Evolutionary conservation across 495 filamentous ascomycete genomes (phyloP).

Genomic region (Mycothermus thermophilus): DNA sequence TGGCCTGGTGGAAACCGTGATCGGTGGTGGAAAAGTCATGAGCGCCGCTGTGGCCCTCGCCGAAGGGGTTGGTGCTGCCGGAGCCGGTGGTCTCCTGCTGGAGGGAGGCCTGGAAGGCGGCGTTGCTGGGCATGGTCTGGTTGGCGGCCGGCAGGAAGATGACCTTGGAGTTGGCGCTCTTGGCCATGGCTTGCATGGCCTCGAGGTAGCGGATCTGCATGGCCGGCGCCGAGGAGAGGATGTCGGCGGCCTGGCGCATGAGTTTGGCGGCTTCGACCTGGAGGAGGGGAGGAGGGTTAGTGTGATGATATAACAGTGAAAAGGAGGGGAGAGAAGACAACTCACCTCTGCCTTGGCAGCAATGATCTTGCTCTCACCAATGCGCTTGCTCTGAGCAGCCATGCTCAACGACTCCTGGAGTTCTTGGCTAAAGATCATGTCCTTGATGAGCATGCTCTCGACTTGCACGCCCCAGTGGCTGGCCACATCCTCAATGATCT

Average conservation of each 20-base stretch:
- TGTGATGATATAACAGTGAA: background rate
- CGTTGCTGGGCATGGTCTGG: conserved; percentile 46
- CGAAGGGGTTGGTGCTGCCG: conserved; percentile 12
- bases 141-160: conserved; percentile 73
- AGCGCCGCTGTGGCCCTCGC: conserved; percentile 4
- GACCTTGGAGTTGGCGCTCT: conserved; percentile 88
- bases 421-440: conserved; percentile 94
- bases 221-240: conserved; percentile 78
- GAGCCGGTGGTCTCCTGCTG: conserved; percentile 6
- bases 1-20: conserved; percentile 58
- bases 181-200: conserved; percentile 99
- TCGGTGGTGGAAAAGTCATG: too few relatives aligned
- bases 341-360: conserved; percentile 89
- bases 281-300: background rate
- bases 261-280: conserved; percentile 84
- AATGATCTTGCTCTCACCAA: conserved; percentile 97
- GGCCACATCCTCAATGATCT: conserved; percentile 96
- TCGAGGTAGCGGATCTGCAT: conserved; percentile 99
- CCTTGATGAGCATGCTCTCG: conserved; percentile 98
- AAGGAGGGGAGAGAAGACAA: background rate
- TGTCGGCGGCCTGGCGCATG: conserved; percentile 97
- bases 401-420: conserved; percentile 97
- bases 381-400: conserved; percentile 98
- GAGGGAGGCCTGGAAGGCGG: conserved; percentile 23
- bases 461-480: conserved; percentile 90